Conservation (phyloP, 2,329 filamentous ascomycete genomes). For the Fusarium luffae region DNA sequence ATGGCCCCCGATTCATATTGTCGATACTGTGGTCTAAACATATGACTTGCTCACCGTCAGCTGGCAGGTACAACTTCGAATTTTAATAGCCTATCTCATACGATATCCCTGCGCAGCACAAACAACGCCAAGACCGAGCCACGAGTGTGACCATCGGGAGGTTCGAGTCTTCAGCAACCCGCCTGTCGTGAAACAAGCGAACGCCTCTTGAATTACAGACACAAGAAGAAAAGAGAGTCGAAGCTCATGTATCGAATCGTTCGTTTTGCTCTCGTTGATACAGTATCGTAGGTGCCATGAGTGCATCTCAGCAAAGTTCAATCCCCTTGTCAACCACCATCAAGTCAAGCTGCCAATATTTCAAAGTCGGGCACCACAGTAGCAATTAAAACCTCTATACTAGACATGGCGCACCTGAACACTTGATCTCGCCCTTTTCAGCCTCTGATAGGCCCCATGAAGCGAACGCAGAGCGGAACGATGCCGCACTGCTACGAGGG, state of each 20-base stretch:
- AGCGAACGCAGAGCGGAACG: slow-evolving; percentile 35
- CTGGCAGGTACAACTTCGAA: background rate
- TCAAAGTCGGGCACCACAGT: background rate
- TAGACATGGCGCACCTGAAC: background rate
- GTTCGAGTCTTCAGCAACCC: slow-evolving; percentile 13
- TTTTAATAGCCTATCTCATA: slow-evolving; percentile 5
- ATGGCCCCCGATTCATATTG: background rate
- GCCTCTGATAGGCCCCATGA: slow-evolving; percentile 21
- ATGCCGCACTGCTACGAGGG: slow-evolving; percentile 20
- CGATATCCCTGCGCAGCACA: background rate
- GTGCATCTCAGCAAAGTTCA: background rate
- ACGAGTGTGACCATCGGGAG: slow-evolving; percentile 2
- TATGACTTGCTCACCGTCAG: background rate
- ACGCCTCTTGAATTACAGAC: background rate
- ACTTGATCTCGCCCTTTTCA: slow-evolving; percentile 9
- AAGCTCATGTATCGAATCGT: background rate
- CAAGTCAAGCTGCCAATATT: background rate
- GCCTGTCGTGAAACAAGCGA: background rate
- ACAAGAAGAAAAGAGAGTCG: background rate
- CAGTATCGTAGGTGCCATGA: background rate
- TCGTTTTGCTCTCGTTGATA: slow-evolving; percentile 5
- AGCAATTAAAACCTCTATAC: background rate
- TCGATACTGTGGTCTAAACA: background rate
- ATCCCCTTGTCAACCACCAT: background rate
- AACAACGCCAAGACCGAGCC: slow-evolving; percentile 4